Percentiles rank a stretch among this genome's conserved stretches.
These are phyloP conservation scores for Microbotryum violaceum DNA, from an alignment of 1,284 basidiomycete species.

Conservation along the genomic window DNA sequence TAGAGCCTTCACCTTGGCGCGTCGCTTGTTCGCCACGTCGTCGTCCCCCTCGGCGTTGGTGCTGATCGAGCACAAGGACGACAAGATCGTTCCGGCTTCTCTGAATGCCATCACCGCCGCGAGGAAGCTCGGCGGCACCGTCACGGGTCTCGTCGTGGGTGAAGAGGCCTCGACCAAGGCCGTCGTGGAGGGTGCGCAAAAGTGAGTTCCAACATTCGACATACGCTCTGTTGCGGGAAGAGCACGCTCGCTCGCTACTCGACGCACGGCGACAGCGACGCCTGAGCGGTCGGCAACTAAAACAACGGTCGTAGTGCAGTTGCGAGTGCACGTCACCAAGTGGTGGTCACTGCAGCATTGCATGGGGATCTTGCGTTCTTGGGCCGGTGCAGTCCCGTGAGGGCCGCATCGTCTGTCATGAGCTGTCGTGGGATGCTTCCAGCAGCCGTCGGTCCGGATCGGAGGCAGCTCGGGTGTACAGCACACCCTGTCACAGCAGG, in stretches of 20 bases:
- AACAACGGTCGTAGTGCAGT: too few species aligned
- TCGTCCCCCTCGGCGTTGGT: conserved; percentile 54
- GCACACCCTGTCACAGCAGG: too few species aligned
- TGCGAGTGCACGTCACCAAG: too few species aligned
- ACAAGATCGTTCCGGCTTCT: conserved; percentile 73
- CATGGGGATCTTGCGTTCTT: too few species aligned
- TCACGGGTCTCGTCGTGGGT: conserved; percentile 81
- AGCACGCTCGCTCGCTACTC: neutral
- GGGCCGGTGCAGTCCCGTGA: too few species aligned
- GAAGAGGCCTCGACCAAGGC: conserved; percentile 57
- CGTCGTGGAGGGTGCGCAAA: conserved; percentile 69
- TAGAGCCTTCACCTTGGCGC: neutral
- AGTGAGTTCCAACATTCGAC: conserved; percentile 48
- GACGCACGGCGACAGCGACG: neutral
- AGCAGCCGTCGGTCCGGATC: too few species aligned
- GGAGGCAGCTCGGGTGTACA: too few species aligned
- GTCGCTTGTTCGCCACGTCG: conserved; percentile 16
- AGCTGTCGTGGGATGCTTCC: too few species aligned
- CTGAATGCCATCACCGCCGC: conserved; percentile 87
- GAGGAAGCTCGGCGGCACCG: conserved; percentile 66
- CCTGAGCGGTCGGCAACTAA: too few species aligned
- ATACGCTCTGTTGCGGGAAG: neutral
- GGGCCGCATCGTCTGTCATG: too few species aligned
- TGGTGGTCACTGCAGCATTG: too few species aligned
- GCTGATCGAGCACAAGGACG: conserved; percentile 78